Conservation (phyloP, 108 stramenopile species). For the Nitzschia inconspicua region DNA sequence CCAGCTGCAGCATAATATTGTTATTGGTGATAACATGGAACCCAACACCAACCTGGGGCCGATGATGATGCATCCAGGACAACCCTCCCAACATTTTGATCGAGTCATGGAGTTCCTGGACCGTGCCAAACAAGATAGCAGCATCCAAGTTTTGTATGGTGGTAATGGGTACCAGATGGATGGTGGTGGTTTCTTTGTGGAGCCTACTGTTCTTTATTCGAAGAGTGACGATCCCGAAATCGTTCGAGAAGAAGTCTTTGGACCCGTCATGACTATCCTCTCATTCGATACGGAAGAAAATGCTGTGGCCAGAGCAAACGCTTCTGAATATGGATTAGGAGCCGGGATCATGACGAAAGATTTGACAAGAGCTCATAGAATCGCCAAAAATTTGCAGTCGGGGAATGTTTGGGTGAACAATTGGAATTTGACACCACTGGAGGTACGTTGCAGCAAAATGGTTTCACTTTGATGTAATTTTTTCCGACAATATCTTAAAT, state of each 20-base stretch:
- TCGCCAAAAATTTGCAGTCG: constrained; percentile 42
- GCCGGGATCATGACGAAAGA: constrained; percentile 44
- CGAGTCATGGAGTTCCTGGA: constrained; percentile 18
- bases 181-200: constrained; percentile 40
- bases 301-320: constrained; percentile 47
- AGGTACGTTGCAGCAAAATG: too few species aligned
- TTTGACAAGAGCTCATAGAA: constrained; percentile 25
- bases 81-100: constrained; percentile 48
- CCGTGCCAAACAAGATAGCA: constrained; percentile 32
- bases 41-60: constrained; percentile 23
- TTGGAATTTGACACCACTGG: too few species aligned
- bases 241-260: constrained; percentile 61
- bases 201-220: constrained; percentile 32
- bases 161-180: constrained; percentile 21
- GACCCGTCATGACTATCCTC: constrained; percentile 42
- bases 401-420: constrained; percentile 62
- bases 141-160: constrained; percentile 27
- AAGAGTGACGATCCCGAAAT: constrained; percentile 37
- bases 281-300: constrained; percentile 8
- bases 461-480: too few species aligned
- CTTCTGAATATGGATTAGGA: constrained; percentile 57
- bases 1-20: neutral
- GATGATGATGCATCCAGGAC: too few species aligned
- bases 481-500: too few species aligned
- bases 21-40: constrained; percentile 3